Evolutionary conservation across 2,329 filamentous ascomycete genomes (phyloP).

Genomic region (Raffaelea deltoideospora): DNA sequence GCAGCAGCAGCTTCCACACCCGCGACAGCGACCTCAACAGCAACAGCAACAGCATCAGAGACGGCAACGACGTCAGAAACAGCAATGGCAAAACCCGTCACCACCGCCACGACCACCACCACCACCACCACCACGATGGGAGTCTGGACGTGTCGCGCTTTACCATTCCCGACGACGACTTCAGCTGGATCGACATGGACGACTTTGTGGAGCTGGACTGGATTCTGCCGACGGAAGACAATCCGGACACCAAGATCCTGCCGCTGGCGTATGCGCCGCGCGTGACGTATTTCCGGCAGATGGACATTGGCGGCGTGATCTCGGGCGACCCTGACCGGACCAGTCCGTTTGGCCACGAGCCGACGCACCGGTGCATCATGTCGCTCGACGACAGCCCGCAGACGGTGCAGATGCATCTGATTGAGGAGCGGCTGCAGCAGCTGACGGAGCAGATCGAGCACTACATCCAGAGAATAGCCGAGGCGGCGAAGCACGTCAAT

Average conservation of each 20-base stretch:
- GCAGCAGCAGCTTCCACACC: too few species aligned
- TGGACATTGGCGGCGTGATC: conserved; percentile 72
- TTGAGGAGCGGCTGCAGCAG: conserved; percentile 64
- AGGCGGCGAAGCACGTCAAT: conserved; percentile 54
- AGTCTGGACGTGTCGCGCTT: conserved; percentile 71
- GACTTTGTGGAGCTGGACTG: conserved; percentile 97
- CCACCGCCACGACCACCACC: too few species aligned
- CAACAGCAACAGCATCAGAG: too few species aligned
- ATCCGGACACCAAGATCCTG: conserved; percentile 86
- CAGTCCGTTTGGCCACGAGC: conserved; percentile 84
- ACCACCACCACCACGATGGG: conserved; percentile 37
- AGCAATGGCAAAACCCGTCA: too few species aligned
- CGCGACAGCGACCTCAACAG: too few species aligned
- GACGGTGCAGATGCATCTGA: conserved; percentile 72
- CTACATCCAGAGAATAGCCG: conserved; percentile 57
- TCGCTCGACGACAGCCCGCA: conserved; percentile 79
- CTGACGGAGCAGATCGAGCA: conserved; percentile 63
- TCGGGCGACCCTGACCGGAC: conserved; percentile 67
- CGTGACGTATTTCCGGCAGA: conserved; percentile 94
- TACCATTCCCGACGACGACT: conserved; percentile 87
- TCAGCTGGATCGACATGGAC: conserved; percentile 98
- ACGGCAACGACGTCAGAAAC: too few species aligned
- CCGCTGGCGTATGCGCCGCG: conserved; percentile 87
- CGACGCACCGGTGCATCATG: conserved; percentile 92
- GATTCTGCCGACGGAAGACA: conserved; percentile 79